Evolutionary conservation across 2,329 filamentous ascomycete species (phyloP), one percentile per base, ranked within the genome.

Genomic region (Venturiaceae sp.): DNA sequence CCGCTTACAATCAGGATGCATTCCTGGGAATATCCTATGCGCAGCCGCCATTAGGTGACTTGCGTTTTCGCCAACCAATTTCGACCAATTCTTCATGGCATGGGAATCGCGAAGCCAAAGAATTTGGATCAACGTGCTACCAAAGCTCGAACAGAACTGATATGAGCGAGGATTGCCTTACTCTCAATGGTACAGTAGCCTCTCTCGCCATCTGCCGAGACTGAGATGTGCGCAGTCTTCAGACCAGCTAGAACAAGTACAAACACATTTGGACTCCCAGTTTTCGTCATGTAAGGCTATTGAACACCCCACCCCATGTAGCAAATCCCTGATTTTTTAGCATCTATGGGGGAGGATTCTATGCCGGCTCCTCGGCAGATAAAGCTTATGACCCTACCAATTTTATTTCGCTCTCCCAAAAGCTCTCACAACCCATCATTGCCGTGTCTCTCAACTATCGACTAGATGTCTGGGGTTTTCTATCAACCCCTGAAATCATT

Each of bases 21-120:
- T 79, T 77, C 63, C 69, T 79, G 28, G 76, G 75, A 5, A 68
- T 85, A 2, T 82, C 81, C 0, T 85, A 79, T 65, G 82, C 82
- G 2, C 77, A 80, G 61, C 75, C 80, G 33, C 81, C 80, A 0
- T 68, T 77, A 26, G 77, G 78, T 1, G 68, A 76, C 58, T 72
- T 83, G 53, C 77, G 83, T 4, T 83, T 84, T 62, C 71, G 72
- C 0, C 63, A 76, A 1, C 80, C 82, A 0, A 72, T 78, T 60
- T 66, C 76, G 0, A 64, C 83, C 23, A 77, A 83, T 61, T 65
- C 65, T 4, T 71, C 71, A 4, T 78, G 70, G 65, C 68, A 69
- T 50, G 73, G 70, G 16, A 69, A 69, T 47, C 44, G 44, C 23
- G 44, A 47, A 23, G 44, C 44, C 28, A 53, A 53, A 30, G n/a